These are phyloP conservation scores for Castanospermum australe DNA, from an alignment of 306 rosid genomes.

Conservation along the genomic window DNA sequence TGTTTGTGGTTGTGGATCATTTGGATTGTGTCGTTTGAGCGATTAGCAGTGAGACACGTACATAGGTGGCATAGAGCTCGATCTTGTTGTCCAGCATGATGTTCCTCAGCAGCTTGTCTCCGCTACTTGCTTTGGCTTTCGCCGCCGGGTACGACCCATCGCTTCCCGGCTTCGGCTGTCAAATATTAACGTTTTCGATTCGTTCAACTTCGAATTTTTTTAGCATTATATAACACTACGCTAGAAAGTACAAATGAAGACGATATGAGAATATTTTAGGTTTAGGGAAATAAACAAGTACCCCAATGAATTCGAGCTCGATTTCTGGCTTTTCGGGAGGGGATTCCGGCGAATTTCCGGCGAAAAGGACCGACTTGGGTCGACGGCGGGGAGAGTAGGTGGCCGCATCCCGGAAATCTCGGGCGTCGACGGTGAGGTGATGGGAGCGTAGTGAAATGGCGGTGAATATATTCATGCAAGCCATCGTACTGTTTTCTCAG, in stretches of 20 bases:
- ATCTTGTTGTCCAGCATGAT: constrained; percentile 84
- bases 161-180: constrained; percentile 66
- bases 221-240: too few species aligned
- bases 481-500: constrained; percentile 44
- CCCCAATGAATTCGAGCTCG: constrained; percentile 83
- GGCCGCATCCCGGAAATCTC: not conserved
- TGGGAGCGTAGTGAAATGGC: constrained; percentile 36
- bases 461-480: constrained; percentile 45
- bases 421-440: constrained; percentile 14
- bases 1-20: constrained; percentile 1
- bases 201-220: not conserved
- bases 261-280: too few species aligned
- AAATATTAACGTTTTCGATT: not conserved
- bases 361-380: constrained; percentile 26
- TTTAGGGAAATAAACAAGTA: constrained; percentile 4
- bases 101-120: constrained; percentile 84
- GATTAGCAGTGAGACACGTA: constrained; percentile 39
- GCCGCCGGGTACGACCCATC: constrained; percentile 73
- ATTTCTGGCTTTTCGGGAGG: constrained; percentile 51
- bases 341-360: constrained; percentile 35
- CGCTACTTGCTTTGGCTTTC: constrained; percentile 60
- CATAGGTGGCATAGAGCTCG: constrained; percentile 91
- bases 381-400: constrained; percentile 26
- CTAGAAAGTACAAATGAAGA: too few species aligned
- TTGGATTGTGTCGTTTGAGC: constrained; percentile 21